Evolutionary conservation across 441 rosid genomes (phyloP).

Genomic region (Gossypium gossypioides): DNA sequence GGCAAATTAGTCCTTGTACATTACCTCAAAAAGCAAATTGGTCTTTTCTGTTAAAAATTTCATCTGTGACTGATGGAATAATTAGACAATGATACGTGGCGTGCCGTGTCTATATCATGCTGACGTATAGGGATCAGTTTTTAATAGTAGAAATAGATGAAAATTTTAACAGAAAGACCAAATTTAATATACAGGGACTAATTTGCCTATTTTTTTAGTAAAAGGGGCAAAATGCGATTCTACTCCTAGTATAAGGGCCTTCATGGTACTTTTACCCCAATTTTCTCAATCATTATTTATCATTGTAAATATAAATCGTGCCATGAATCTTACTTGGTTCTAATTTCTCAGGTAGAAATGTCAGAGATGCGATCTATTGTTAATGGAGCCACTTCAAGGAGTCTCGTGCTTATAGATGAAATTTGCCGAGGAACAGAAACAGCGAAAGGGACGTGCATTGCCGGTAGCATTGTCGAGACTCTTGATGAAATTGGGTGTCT

Average conservation of each 20-base stretch:
- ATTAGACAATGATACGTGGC: too few relatives aligned
- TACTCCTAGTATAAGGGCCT: not conserved
- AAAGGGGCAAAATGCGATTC: not conserved
- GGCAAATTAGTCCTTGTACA: not conserved
- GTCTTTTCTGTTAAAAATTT: too few relatives aligned
- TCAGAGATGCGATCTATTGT: conserved; percentile 76
- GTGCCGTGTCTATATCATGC: too few relatives aligned
- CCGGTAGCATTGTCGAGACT: conserved; percentile 80
- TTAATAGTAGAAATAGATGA: too few relatives aligned
- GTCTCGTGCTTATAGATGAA: conserved; percentile 90
- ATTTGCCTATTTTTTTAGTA: not conserved
- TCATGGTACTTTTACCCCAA: not conserved
- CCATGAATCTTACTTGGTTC: not conserved
- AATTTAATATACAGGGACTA: too few relatives aligned
- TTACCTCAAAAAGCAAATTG: not conserved
- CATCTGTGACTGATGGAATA: too few relatives aligned
- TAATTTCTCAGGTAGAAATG: conserved; percentile 78
- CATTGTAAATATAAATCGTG: not conserved
- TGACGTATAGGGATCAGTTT: too few relatives aligned
- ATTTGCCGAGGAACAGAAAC: conserved; percentile 98
- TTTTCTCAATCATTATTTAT: conserved; percentile 14
- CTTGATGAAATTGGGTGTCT: conserved; percentile 79
- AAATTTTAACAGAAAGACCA: not conserved
- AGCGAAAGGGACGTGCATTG: conserved; percentile 91
- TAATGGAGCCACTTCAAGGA: conserved; percentile 64